Evolutionary conservation across 495 filamentous ascomycete genomes (phyloP).

Genomic region (Penicillium canescens): DNA sequence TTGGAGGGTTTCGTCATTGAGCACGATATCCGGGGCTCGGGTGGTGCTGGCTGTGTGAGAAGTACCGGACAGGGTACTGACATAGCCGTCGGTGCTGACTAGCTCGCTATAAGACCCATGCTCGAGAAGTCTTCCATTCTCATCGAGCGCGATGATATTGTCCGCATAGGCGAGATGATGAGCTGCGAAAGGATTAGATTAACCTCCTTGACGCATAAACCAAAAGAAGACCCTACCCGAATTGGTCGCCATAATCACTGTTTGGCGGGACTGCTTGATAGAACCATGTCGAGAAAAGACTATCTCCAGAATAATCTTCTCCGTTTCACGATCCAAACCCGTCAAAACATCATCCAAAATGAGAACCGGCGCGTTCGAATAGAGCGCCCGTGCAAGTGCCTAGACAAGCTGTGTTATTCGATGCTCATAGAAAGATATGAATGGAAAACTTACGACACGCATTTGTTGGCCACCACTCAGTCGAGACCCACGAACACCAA

Average conservation of each 20-base stretch:
- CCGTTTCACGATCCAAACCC: conserved; percentile 53
- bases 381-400: conserved; percentile 54
- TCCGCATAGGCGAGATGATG: conserved; percentile 23
- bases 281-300: conserved; percentile 26
- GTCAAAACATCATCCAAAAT: conserved; percentile 55
- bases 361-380: conserved; percentile 50
- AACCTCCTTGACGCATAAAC: neutral
- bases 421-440: neutral
- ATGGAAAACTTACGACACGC: conserved; percentile 41
- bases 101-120: conserved; percentile 16
- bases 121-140: conserved; percentile 12
- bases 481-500: conserved; percentile 63
- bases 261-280: conserved; percentile 21
- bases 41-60: neutral
- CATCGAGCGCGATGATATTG: conserved; percentile 18
- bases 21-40: conserved; percentile 12
- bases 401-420: neutral
- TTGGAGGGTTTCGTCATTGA: conserved; percentile 22
- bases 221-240: conserved; percentile 17
- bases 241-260: conserved; percentile 32
- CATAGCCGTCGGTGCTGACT: conserved; percentile 3
- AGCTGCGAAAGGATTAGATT: conserved; percentile 11
- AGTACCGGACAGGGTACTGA: conserved; percentile 1
- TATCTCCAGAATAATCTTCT: conserved; percentile 24
- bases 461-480: conserved; percentile 68